phyloP scores from a whole-genome alignment of 352 stramenopile genomes.

The Phytophthora ramorum region DNA sequence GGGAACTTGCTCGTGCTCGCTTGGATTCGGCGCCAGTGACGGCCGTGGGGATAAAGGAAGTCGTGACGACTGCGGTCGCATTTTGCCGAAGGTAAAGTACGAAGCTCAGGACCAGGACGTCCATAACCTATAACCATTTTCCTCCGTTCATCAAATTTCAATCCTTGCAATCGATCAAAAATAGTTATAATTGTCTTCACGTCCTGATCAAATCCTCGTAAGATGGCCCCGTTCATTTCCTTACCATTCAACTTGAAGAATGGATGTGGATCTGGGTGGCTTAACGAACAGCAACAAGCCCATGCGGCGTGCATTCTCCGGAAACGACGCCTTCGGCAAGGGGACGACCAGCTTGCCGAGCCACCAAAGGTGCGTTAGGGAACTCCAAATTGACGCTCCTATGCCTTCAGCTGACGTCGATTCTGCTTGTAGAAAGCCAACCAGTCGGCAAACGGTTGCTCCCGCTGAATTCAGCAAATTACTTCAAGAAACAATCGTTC shows the following conservation, averaged over 20 bases:
- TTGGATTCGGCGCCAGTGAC: constrained; percentile 68
- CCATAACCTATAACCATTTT: background rate
- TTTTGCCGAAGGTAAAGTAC: constrained; percentile 26
- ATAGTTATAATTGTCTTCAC: constrained; percentile 9
- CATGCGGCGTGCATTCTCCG: constrained; percentile 4
- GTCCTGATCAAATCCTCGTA: constrained; percentile 7
- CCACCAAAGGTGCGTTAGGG: background rate
- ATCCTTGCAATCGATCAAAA: constrained; percentile 9
- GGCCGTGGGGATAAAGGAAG: constrained; percentile 62
- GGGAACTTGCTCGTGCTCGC: constrained; percentile 56
- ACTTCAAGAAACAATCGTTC: background rate
- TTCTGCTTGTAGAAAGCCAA: background rate
- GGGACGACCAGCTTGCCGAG: background rate
- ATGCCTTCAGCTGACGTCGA: background rate
- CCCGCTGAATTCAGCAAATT: constrained; percentile 1
- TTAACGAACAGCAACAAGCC: background rate
- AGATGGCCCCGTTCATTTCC: background rate
- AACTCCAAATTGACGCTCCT: background rate
- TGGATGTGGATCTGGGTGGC: background rate
- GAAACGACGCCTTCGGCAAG: background rate
- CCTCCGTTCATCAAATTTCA: background rate
- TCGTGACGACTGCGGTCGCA: constrained; percentile 70
- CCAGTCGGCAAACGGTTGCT: background rate
- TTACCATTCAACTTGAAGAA: background rate
- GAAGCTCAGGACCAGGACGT: constrained; percentile 9